Evolutionary conservation across 129 eudicot species (phyloP), one percentile per base, ranked within the genome.

Genomic region (Centella asiatica): DNA sequence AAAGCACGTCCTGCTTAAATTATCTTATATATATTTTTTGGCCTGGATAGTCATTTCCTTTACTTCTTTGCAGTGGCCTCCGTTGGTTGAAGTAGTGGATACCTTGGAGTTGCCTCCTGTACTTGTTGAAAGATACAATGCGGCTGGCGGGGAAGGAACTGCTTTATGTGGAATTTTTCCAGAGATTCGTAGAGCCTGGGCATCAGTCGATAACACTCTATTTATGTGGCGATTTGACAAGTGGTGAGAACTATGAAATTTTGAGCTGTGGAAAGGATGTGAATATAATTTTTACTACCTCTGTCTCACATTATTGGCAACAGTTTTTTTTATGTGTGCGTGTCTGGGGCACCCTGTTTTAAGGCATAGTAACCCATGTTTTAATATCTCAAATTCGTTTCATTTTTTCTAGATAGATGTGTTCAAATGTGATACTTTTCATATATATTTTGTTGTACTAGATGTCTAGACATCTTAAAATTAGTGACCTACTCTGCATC

Each of bases 111-210:
- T 92, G 77, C 99, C 99, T 8, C 52, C 85, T 51, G 89, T 87
- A 64, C 83, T 92, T 61, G 73, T 87, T 71, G 99, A 92, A 74
- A 87, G 90, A 76, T 92, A 87, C 62, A 87, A 92, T 70, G 76
- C 95, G 10, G 90, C 92, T 67, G 96, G 96, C 46, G 99, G 99
- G 24, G 96, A 87, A 81, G 99, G 96, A 81, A 84, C 90, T 58
- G 99, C 99, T 34, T 68, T 92, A 65, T 92, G 99, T 85, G 99
- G 99, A 53, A 74, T 92, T 54, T 92, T 92, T 78, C 95, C 99
- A 6, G 99, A 92, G 76, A 87, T 92, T 55, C 99, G 96, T 39
- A 79, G 99, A 59, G 99, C 99, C 14, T 92, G 99, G 99, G 99
- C 99, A 48, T 84, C 99, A 11, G 96, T 92, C 26, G 99, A 92